Percentiles rank a stretch among this genome's conserved stretches.
Evolutionary conservation across 257 asterid genomes (phyloP).

Genomic region (Solanum bulbocastanum): DNA sequence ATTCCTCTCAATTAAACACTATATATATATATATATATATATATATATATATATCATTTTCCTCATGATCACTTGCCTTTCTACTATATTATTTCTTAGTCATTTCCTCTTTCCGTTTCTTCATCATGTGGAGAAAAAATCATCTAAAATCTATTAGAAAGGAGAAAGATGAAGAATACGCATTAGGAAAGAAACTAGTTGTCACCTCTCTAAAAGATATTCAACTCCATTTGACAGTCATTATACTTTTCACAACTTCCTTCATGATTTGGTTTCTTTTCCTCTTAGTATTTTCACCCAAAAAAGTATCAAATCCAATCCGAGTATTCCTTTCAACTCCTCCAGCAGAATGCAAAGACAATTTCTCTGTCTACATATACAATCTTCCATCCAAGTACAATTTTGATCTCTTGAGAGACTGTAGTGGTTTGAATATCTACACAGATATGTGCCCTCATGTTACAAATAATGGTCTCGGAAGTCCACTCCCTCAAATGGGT

Average conservation of each 20-base stretch:
- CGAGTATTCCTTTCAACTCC: neutral
- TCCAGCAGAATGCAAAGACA: neutral
- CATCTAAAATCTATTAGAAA: neutral
- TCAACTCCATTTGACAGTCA: neutral
- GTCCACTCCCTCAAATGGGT: neutral
- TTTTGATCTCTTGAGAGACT: neutral
- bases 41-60: neutral
- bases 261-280: neutral
- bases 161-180: neutral
- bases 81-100: neutral
- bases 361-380: neutral
- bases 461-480: neutral
- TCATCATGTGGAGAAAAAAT: neutral
- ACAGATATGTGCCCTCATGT: conserved; percentile 2
- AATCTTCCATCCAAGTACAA: neutral
- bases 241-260: neutral
- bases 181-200: neutral
- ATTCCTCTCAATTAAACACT: too few species aligned
- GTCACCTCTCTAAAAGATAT: neutral
- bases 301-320: neutral
- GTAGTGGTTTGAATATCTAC: neutral
- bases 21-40: too few species aligned
- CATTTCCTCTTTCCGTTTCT: neutral
- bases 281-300: neutral
- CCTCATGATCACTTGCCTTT: neutral